Conservation (phyloP, 2,329 filamentous ascomycete species). For the Curvularia eragrostidis region DNA sequence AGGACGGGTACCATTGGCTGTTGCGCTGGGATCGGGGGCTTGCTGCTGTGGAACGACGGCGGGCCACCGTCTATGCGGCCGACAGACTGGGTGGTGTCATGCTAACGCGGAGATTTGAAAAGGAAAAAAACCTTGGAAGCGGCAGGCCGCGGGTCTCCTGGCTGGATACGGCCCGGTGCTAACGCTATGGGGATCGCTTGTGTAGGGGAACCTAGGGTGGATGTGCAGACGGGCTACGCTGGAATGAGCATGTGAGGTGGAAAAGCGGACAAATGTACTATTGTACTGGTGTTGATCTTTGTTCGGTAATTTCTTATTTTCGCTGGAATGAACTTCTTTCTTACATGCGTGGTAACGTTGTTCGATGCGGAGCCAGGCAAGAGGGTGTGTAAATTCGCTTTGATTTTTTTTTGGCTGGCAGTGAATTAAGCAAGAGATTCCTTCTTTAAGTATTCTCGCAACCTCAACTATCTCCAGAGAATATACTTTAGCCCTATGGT, state of each 20-base stretch:
- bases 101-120: slow-evolving; percentile 4
- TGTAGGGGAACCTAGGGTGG: not conserved
- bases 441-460: not conserved
- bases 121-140: slow-evolving; percentile 4
- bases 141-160: not conserved
- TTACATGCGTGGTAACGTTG: not conserved
- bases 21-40: slow-evolving; percentile 2
- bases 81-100: slow-evolving; percentile 4
- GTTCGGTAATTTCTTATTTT: not conserved
- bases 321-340: not conserved
- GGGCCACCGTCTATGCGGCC: slow-evolving; percentile 14
- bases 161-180: not conserved
- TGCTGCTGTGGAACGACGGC: slow-evolving; percentile 11
- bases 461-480: not conserved
- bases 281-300: not conserved
- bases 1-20: slow-evolving; percentile 1
- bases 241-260: not conserved
- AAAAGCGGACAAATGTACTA: not conserved
- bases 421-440: not conserved
- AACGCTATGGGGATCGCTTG: not conserved
- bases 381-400: not conserved
- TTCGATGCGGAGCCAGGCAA: not conserved
- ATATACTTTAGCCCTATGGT: not conserved
- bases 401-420: too few species aligned
- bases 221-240: not conserved